Percentiles rank a stretch among this genome's conserved stretches.
Conservation (phyloP, 1,284 basidiomycete species). For the Hemileia vastatrix region DNA sequence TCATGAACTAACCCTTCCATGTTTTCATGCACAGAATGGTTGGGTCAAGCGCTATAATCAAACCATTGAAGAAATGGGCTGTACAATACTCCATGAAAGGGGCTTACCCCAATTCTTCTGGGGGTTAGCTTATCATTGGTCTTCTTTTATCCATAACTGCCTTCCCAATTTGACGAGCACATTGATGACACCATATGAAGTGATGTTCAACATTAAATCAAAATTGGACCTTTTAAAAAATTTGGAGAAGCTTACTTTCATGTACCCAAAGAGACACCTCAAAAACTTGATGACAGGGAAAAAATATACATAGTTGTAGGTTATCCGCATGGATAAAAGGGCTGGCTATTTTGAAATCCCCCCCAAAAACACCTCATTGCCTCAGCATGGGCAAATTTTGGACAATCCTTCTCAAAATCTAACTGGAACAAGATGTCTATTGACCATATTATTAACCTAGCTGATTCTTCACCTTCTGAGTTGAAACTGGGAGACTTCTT, state of each 20-base stretch:
- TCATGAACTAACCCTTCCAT: neutral
- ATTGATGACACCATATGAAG: neutral
- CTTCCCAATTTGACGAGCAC: neutral
- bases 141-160: neutral
- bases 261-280: neutral
- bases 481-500: too few relatives aligned
- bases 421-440: too few relatives aligned
- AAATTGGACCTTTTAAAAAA: neutral
- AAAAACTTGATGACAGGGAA: neutral
- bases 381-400: too few relatives aligned
- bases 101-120: neutral
- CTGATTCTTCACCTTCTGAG: too few relatives aligned
- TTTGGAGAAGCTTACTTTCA: neutral
- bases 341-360: neutral
- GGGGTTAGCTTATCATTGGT: neutral
- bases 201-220: neutral
- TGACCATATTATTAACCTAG: too few relatives aligned
- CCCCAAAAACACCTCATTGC: too few relatives aligned
- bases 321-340: neutral
- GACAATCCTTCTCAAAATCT: too few relatives aligned
- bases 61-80: neutral
- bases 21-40: neutral
- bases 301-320: neutral
- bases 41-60: neutral
- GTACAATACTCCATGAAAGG: neutral